Evolutionary conservation across 129 eudicot genomes (phyloP), one percentile per base, ranked within the genome.

Genomic region (Artemisia argyi): DNA sequence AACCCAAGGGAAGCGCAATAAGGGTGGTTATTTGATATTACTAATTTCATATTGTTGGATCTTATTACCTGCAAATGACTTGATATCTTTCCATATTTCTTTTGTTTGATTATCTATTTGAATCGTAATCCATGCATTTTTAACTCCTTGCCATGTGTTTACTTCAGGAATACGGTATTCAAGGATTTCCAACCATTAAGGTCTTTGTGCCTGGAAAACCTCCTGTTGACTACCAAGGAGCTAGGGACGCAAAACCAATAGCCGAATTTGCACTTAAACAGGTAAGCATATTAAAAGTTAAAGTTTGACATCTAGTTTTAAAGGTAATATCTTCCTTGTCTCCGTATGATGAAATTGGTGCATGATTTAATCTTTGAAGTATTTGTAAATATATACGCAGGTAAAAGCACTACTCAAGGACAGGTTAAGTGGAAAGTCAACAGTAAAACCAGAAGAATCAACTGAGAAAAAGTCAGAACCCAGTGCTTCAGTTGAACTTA

Each of bases 131-230:
- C 9, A 14, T 66, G 18, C 28, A 65, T 56, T 19, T 68, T 32
- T 83, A 53, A 58, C 50, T 32, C 16, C 28, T 74, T 30, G 26
- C 63, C 49, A 9, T 87, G 74, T 63, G 68, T 16, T 11, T 76
- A 60, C 60, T 69, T 11, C 72, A 94, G 98, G 97, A 94, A 83
- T 94, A 94, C 81, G 98, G 98, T 46, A 90, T 90, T 51, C 75
- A 69, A 83, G 97, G 97, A 69, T 94, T 85, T 82, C 98, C 98
- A 63, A 90, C 97, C 75, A 94, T 94, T 35, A 94, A 94, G 87
- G 92, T 90, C 19, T 94, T 94, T 86, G 91, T 71, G 28, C 96
- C 98, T 32, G 98, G 98, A 56, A 88, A 94, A 76, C 84, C 97
- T 66, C 96, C 98, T 11, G 86, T 83, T 53, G 97, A 86, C 66